phyloP scores from a whole-genome alignment of 2,329 filamentous ascomycete species.

The Fusarium floridanum region DNA sequence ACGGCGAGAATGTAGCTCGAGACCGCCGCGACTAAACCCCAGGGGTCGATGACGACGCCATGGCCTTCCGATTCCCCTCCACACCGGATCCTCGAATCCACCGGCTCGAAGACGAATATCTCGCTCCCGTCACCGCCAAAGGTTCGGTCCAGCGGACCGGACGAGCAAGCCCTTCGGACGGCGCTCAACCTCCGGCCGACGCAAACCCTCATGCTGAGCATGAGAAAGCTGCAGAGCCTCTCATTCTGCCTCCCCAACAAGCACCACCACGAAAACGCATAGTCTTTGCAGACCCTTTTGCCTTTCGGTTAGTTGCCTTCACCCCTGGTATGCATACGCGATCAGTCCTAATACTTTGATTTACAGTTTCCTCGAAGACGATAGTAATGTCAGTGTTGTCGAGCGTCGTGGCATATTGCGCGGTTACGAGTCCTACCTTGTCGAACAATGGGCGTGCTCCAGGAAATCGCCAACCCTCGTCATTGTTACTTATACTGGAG shows the following conservation, averaged over 20 bases:
- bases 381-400: slow-evolving; percentile 80
- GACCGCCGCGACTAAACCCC: slow-evolving; percentile 30
- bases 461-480: slow-evolving; percentile 90
- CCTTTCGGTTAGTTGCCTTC: slow-evolving; percentile 62
- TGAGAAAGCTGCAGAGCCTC: slow-evolving; percentile 29
- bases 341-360: slow-evolving; percentile 18
- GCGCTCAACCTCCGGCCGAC: slow-evolving; percentile 31
- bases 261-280: slow-evolving; percentile 57
- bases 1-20: slow-evolving; percentile 45
- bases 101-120: slow-evolving; percentile 47
- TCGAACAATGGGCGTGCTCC: slow-evolving; percentile 98
- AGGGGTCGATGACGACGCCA: slow-evolving; percentile 50
- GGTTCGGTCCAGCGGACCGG: slow-evolving; percentile 37
- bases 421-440: slow-evolving; percentile 93
- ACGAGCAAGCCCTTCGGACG: slow-evolving; percentile 42
- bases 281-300: slow-evolving; percentile 70
- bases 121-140: slow-evolving; percentile 32
- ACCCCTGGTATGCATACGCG: not conserved
- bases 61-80: slow-evolving; percentile 55
- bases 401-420: slow-evolving; percentile 77
- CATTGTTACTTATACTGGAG: slow-evolving; percentile 93
- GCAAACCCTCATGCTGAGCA: slow-evolving; percentile 31
- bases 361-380: slow-evolving; percentile 83
- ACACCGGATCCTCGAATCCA: slow-evolving; percentile 40
- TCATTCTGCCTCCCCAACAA: slow-evolving; percentile 22